These are phyloP conservation scores for Aspergillus piperis DNA, from an alignment of 2,329 filamentous ascomycete genomes.

Conservation along the genomic window DNA sequence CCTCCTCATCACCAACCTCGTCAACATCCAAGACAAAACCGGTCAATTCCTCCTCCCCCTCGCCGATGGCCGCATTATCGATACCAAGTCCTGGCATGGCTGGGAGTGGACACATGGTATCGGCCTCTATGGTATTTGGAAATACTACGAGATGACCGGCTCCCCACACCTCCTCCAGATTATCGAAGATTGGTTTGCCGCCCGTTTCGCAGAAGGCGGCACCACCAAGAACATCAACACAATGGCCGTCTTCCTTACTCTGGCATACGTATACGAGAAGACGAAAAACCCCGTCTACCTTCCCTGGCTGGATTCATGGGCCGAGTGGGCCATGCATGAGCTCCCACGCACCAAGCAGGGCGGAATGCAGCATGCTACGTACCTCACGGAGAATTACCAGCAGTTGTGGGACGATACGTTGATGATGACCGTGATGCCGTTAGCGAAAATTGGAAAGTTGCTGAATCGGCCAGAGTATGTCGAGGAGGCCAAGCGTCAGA, in stretches of 20 bases:
- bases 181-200: conserved; percentile 73
- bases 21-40: conserved; percentile 75
- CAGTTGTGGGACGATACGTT: conserved; percentile 84
- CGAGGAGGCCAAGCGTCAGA: conserved; percentile 75
- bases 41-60: conserved; percentile 73
- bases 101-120: conserved; percentile 85
- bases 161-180: conserved; percentile 61
- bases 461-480: conserved; percentile 71
- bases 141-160: conserved; percentile 74
- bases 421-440: conserved; percentile 83
- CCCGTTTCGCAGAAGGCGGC: conserved; percentile 66
- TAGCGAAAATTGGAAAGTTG: conserved; percentile 76
- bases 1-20: conserved; percentile 69
- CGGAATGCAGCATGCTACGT: conserved; percentile 75
- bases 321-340: conserved; percentile 79
- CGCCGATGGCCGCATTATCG: conserved; percentile 72
- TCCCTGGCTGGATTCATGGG: conserved; percentile 79
- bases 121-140: conserved; percentile 78
- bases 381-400: conserved; percentile 68
- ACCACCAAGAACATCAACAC: conserved; percentile 88
- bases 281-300: conserved; percentile 68
- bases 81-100: conserved; percentile 74
- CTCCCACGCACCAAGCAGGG: conserved; percentile 70
- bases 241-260: conserved; percentile 74
- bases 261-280: conserved; percentile 77